Evolutionary conservation across 2,329 filamentous ascomycete genomes (phyloP).

Genomic region (Trichocomaceae sp.): DNA sequence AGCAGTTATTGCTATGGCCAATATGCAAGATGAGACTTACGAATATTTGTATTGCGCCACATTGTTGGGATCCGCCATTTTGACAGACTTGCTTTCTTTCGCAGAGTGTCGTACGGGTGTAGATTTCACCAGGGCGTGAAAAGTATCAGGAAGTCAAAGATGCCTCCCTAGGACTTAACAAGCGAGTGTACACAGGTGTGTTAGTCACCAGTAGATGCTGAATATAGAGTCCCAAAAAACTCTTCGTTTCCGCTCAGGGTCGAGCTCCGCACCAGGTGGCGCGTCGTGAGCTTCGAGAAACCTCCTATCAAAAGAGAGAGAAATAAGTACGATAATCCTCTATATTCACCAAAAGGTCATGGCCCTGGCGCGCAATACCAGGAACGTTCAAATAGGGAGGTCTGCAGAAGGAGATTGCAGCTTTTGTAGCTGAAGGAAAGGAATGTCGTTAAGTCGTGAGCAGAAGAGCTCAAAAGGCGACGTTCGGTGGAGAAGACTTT

Average conservation of each 20-base stretch:
- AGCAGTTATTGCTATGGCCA: not conserved
- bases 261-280: constrained; percentile 14
- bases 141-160: not conserved
- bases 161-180: not conserved
- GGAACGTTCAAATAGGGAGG: not conserved
- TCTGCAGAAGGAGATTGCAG: not conserved
- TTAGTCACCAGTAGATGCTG: not conserved
- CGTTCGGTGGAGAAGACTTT: constrained; percentile 10
- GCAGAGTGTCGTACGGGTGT: not conserved
- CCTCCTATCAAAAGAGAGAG: constrained; percentile 1
- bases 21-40: constrained; percentile 22
- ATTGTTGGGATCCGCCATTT: constrained; percentile 65
- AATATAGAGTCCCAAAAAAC: constrained; percentile 4
- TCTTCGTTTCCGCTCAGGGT: constrained; percentile 10
- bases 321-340: not conserved
- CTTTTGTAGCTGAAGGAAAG: not conserved
- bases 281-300: constrained; percentile 8
- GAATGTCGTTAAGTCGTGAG: not conserved
- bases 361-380: not conserved
- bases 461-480: constrained; percentile 4
- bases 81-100: constrained; percentile 19
- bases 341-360: not conserved
- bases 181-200: not conserved
- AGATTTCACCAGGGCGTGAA: not conserved
- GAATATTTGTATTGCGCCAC: constrained; percentile 98